These are phyloP conservation scores for Eimeria sp. DNA, from an alignment of 169 alveolate species.

Conservation along the genomic window DNA sequence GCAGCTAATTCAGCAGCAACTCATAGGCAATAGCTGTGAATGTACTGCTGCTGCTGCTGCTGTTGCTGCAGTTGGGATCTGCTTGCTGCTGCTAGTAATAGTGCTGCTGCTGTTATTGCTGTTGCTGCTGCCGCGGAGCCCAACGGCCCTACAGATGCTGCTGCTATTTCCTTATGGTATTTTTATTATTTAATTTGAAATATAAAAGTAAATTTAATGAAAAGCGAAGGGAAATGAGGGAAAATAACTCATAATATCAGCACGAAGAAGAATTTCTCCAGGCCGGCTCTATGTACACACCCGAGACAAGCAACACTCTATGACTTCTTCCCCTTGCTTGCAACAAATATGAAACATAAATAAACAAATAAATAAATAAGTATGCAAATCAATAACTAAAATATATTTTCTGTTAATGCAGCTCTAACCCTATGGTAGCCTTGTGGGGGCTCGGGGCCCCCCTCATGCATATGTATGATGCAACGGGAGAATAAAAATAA, in stretches of 20 bases:
- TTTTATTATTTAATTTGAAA: no score
- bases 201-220: no score
- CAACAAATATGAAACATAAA: background rate
- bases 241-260: background rate
- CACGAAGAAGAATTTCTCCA: background rate
- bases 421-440: no score
- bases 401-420: no score
- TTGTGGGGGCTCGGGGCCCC: no score
- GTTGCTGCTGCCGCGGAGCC: background rate
- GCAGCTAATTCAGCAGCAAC: background rate
- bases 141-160: background rate
- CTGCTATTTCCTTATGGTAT: background rate
- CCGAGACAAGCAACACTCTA: background rate
- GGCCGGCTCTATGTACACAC: background rate
- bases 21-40: background rate
- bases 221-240: background rate
- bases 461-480: no score
- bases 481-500: no score
- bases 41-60: conserved; percentile 6
- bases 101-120: background rate
- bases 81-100: background rate
- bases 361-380: no score
- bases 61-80: background rate
- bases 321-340: no score
- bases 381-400: no score